These are phyloP conservation scores for Casuarina glauca DNA, from an alignment of 306 rosid genomes.

Conservation along the genomic window DNA sequence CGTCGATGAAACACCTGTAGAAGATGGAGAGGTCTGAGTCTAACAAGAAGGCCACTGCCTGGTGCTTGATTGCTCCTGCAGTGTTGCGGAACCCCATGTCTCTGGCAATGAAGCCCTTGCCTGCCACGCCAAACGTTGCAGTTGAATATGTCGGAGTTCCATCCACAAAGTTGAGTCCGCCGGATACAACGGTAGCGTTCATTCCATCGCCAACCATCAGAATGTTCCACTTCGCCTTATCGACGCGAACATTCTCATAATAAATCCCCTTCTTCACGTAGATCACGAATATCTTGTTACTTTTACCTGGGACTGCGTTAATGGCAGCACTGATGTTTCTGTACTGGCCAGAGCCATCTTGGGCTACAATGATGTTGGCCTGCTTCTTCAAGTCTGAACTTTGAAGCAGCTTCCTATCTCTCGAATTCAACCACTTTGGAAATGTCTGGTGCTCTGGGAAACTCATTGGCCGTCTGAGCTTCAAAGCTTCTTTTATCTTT, in stretches of 20 bases:
- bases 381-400: slow-evolving; percentile 33
- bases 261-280: slow-evolving; percentile 70
- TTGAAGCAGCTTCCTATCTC: slow-evolving; percentile 34
- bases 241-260: slow-evolving; percentile 58
- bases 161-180: slow-evolving; percentile 54
- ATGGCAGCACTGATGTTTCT: slow-evolving; percentile 59
- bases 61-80: slow-evolving; percentile 72
- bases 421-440: slow-evolving; percentile 39
- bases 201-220: slow-evolving; percentile 80
- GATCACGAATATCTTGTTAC: slow-evolving; percentile 57
- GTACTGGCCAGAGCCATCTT: slow-evolving; percentile 52
- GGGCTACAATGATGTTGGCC: slow-evolving; percentile 53
- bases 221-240: slow-evolving; percentile 66
- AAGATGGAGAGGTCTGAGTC: slow-evolving; percentile 55
- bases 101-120: slow-evolving; percentile 58
- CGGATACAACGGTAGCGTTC: slow-evolving; percentile 54
- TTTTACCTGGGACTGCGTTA: slow-evolving; percentile 47
- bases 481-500: slow-evolving; percentile 13
- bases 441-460: not conserved
- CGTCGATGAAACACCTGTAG: slow-evolving; percentile 60
- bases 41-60: slow-evolving; percentile 73
- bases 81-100: slow-evolving; percentile 72
- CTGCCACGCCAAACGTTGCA: slow-evolving; percentile 79
- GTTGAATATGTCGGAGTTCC: slow-evolving; percentile 81
- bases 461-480: slow-evolving; percentile 39